phyloP scores from a whole-genome alignment of 176 grass and related monocot genomes.

The Carex littledalei region DNA sequence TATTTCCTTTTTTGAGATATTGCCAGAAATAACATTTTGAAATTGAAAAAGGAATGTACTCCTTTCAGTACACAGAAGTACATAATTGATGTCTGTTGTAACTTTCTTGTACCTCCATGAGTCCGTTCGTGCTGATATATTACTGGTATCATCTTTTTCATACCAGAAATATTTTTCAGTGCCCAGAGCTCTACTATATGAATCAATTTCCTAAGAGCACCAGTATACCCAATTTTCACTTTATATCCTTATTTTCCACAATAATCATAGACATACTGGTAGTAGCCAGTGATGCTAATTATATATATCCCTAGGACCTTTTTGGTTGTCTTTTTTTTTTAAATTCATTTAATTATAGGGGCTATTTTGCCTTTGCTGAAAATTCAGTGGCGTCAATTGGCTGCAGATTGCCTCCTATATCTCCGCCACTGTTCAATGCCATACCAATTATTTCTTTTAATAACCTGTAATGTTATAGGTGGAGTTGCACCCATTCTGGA shows the following conservation, averaged over 20 bases:
- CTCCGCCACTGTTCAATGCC: background rate
- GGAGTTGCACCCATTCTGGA: conserved; percentile 48
- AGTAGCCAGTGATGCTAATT: background rate
- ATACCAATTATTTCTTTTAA: background rate
- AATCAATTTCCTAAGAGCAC: background rate
- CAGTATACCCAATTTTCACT: background rate
- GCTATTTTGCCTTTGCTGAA: too few relatives aligned
- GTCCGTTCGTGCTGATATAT: background rate
- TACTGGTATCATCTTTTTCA: background rate
- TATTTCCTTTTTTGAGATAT: background rate
- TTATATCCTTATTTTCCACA: background rate
- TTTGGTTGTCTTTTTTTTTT: background rate
- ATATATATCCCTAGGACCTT: background rate
- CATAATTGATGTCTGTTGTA: background rate
- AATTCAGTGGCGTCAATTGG: background rate
- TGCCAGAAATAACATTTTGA: background rate
- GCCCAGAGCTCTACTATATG: background rate
- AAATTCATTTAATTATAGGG: background rate
- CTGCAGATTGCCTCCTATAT: background rate
- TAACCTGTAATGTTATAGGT: conserved; percentile 26
- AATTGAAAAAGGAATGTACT: background rate
- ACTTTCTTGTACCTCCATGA: background rate
- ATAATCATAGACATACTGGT: background rate
- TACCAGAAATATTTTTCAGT: background rate
- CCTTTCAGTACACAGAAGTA: background rate